Evolutionary conservation across 768 basidiomycete species (phyloP).

Genomic region (Phlegmacium glaucopus): DNA sequence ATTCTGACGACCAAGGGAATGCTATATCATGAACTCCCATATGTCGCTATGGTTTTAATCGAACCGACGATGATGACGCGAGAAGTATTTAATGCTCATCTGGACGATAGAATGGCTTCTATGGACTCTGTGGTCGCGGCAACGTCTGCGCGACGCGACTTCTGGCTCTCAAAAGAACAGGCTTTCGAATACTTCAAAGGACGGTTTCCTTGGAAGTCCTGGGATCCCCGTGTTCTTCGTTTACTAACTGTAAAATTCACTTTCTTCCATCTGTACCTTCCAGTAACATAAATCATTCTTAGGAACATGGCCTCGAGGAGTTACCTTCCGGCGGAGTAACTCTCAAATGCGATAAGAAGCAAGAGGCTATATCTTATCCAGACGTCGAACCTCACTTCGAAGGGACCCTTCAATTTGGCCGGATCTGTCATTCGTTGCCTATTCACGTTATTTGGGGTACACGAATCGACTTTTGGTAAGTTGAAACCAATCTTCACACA

Average conservation of each 20-base stretch:
- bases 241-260: slow-evolving; percentile 30
- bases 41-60: slow-evolving; percentile 37
- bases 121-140: slow-evolving; percentile 36
- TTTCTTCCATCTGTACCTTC: neutral
- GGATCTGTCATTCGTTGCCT: slow-evolving; percentile 33
- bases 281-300: neutral
- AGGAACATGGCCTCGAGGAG: slow-evolving; percentile 36
- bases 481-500: slow-evolving; percentile 5
- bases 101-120: slow-evolving; percentile 34
- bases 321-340: slow-evolving; percentile 23
- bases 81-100: slow-evolving; percentile 32
- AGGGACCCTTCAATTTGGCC: slow-evolving; percentile 28
- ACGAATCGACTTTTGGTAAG: slow-evolving; percentile 42
- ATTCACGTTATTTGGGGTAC: slow-evolving; percentile 49
- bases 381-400: slow-evolving; percentile 44
- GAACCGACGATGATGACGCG: slow-evolving; percentile 41
- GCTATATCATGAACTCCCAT: slow-evolving; percentile 22
- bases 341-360: slow-evolving; percentile 41
- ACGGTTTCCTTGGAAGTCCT: slow-evolving; percentile 42
- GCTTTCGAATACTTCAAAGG: slow-evolving; percentile 42
- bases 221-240: slow-evolving; percentile 39
- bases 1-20: slow-evolving; percentile 35
- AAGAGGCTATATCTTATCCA: slow-evolving; percentile 44
- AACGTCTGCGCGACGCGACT: slow-evolving; percentile 33
- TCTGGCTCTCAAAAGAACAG: slow-evolving; percentile 37